These are phyloP conservation scores for Bacidia rubella DNA, from an alignment of 495 filamentous ascomycete genomes.

Conservation along the genomic window DNA sequence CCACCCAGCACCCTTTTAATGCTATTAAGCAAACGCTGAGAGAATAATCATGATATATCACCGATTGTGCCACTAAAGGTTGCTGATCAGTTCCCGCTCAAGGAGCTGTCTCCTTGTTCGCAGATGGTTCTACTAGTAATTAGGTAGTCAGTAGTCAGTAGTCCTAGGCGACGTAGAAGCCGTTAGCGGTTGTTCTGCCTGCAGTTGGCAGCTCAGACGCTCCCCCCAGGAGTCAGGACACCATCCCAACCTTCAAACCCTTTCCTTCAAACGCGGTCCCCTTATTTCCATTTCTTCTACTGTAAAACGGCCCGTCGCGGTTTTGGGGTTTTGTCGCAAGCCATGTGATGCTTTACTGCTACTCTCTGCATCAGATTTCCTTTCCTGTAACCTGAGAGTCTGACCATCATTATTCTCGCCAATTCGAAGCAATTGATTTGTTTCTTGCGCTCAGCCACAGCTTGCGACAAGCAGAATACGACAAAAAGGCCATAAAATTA, in stretches of 20 bases:
- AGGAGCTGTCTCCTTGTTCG: neutral
- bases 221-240: neutral
- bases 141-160: too few species aligned
- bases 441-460: neutral
- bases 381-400: neutral
- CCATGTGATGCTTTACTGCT: neutral
- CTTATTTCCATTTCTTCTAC: neutral
- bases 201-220: neutral
- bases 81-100: neutral
- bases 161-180: neutral
- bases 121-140: too few species aligned
- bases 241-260: neutral
- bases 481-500: neutral
- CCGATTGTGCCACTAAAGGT: too few species aligned
- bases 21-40: too few species aligned
- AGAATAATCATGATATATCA: too few species aligned
- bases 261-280: neutral
- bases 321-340: neutral
- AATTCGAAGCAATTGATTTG: neutral
- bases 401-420: neutral
- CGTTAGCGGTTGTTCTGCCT: neutral
- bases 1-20: neutral
- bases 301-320: neutral
- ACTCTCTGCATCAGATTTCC: neutral
- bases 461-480: neutral